Evolutionary conservation across 257 asterid genomes (phyloP), one percentile per base, ranked within the genome.

Genomic region (Gynochthodes officinalis): DNA sequence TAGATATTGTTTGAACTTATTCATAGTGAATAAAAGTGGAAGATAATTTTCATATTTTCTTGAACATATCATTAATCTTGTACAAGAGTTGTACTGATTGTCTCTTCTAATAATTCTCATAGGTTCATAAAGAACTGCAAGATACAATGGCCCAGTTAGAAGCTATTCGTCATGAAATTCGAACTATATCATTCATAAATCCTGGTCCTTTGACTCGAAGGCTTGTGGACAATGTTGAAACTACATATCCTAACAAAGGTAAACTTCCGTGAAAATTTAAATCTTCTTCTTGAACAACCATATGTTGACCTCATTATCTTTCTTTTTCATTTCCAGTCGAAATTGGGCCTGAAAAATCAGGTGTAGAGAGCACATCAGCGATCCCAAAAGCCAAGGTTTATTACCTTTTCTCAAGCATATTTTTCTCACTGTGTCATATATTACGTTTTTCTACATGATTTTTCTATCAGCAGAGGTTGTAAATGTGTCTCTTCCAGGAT

Each of bases 121-220:
- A 93, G 96, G 90, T 94, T 61, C 96, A 89, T 78, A 94, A 89
- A 78, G 97, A 94, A 82, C 77, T 89, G 78, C 97, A 89, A 87
- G 99, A 94, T 60, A 78, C 95, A 71, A 85, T 88, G 83, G 91
- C 99, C 60, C 97, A 94, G 74, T 58, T 94, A 73, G 92, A 91
- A 75, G 95, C 91, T 74, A 94, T 94, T 82, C 91, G 88, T 59
- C 91, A 88, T 80, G 96, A 93, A 79, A 79, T 91, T 63, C 92
- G 91, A 44, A 75, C 89, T 6, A 59, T 93, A 74, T 89, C 96
- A 48, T 87, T 88, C 74, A 69, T 89, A 84, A 88, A 87, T 84
- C 94, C 97, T 61, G 89, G 97, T 78, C 84, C 89, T 73, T 39
- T 86, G 83, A 81, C 90, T 35, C 84, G 91, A 12, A 88, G 89